Base-by-base conservation (phyloP, 352 stramenopile genomes). In the Globisporangium middletonii region DNA sequence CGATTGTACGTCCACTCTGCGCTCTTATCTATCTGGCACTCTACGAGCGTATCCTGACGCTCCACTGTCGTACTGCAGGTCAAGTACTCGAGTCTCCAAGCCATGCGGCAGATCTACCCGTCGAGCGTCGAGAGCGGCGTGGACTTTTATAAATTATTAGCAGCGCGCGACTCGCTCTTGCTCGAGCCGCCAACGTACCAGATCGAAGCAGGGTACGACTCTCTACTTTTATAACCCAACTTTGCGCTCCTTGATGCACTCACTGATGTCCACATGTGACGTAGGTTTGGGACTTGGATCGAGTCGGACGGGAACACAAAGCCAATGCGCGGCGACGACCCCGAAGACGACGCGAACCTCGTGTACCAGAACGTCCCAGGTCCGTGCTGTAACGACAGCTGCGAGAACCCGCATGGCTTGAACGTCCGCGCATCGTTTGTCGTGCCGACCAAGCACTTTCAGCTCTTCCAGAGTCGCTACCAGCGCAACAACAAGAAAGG, bases 401-500 rank as follows among this genome's bases (percentile, higher is more conserved):
- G 83, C 30, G 80, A 92, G 61, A 92, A 92, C 48, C 83, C 83
- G 45, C 80, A 91, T 44, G 83, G 83, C 2, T 60, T 92, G 42
- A 90, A 87, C 47, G 83, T 92, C 2, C 79, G 79, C 2, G 83
- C 83, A 26, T 90, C 83, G 26, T 92, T 92, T 42, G 76, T 92
- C n/a, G 76, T 75, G 23, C 80, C 83, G 1, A 83, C 81, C 12
- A 91, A 91, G 68, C 65, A 79, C 53, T 89, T 90, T 48, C 75
- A 87, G 62, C 73, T 92, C 38, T 95, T 96, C 55, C 73, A 86
- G 59, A 60, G 72, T 11, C 72, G 79, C 3, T 96, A 96, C 67
- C 87, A 95, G 58, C 82, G 85, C 16, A 96, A 96, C 73, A 96
- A 95, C 63, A 96, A 96, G 64, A 92, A 94, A 53, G 84, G 86